Base-by-base conservation (phyloP, 306 rosid genomes). In the Vigna unguiculata region DNA sequence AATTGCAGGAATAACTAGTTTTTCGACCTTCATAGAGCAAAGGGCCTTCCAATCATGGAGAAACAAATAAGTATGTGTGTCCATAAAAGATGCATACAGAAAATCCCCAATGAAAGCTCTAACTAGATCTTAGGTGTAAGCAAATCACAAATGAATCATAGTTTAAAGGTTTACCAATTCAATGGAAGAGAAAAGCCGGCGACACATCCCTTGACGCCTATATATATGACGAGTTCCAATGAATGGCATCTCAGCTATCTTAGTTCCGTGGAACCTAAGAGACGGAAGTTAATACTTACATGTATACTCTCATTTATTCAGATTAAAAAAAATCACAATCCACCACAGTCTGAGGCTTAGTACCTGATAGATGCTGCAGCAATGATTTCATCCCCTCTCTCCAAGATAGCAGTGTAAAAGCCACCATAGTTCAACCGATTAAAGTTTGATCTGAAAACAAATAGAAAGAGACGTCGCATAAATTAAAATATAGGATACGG, bases 121-220 rank as follows among this genome's bases (percentile, higher is more conserved):
- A 16, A 32, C 32, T 46, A 72, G 47, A 84, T 43, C 62, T 78
- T 48, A 34, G 64, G 54, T 30, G 32, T 38, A 63, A 54, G 72
- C 68, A 79, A 64, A 79, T 72, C 65, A 71, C 70, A 72, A 72
- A 73, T 75, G 49, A 66, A 57, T 62, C 45, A 78, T 45, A 68
- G 59, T 75, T 78, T 79, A 54, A 73, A 43, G 81, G 76, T 83
- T 80, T 88, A 96, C 99, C 25, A 75, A 84, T 86, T 96, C 98
- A 85, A 96, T 88, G 74, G 97, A 96, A 61, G 88, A 74, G 78
- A 96, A 91, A 85, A 96, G 97, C 49, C 96, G 88, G 38, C 99
- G 97, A 78, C 97, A 96, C 99, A 96, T 96, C 85, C 99, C 99
- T 82, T 96, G 98, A 58, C 89, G 97, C 82, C 99, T 93, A 62